Evolutionary conservation across 306 rosid genomes (phyloP), one percentile per base, ranked within the genome.

Genomic region (Phaseolus lunatus): DNA sequence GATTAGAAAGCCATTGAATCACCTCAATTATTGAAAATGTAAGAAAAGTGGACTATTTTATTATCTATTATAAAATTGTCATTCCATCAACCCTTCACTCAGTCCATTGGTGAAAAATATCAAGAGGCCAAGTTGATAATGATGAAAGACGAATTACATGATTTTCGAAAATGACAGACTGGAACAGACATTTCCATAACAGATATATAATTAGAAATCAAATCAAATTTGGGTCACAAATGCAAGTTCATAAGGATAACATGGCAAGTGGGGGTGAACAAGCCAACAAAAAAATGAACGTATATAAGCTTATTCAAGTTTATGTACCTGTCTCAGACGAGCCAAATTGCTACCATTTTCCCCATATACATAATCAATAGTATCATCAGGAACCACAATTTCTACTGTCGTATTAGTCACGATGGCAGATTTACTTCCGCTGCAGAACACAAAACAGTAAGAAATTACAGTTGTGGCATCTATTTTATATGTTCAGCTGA

Each of bases 321-420:
- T 9, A 23, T 65, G 49, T 74, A 95, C 99, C 99, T 95, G 96
- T 89, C 97, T 88, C 62, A 95, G 65, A 23, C 98, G 98, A 80
- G 89, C 78, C 80, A 95, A 84, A 85, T 95, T 95, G 91, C 84
- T 80, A 66, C 99, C 97, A 80, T 84, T 85, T 81, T 95, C 99
- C 76, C 97, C 99, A 47, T 92, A 95, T 48, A 95, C 97, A 44
- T 80, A 89, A 82, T 90, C 88, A 54, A 95, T 86, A 47, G 92
- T 92, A 78, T 89, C 87, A 47, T 91, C 97, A 22, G 99, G 99
- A 82, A 95, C 97, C 79, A 92, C 69, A 59, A 95, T 89, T 89
- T 95, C 99, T 23, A 95, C 90, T 0, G 96, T 89, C 20, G 99
- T 95, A 72, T 89, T 95, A 18, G 98, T 95, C 83, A 95, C 99